Conservation (phyloP, 768 basidiomycete species). For the Kwoniella shandongensis region DNA sequence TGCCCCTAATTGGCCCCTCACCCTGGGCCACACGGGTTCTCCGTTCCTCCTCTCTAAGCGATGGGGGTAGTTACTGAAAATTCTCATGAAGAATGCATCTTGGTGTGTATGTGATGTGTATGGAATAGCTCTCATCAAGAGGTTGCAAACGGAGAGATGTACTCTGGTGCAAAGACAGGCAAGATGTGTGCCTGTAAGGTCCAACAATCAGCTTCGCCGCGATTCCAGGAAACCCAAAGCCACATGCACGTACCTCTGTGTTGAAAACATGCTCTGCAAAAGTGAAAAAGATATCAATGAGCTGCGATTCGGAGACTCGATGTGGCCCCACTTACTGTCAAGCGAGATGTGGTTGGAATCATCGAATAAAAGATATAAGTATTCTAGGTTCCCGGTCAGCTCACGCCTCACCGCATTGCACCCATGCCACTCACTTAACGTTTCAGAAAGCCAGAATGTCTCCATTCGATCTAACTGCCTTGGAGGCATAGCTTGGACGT, state of each 20-base stretch:
- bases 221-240: too few species aligned
- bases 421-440: slow-evolving; percentile 33
- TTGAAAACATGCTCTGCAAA: slow-evolving; percentile 81
- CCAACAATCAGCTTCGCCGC: too few species aligned
- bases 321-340: slow-evolving; percentile 61
- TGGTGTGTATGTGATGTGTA: not conserved
- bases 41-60: too few species aligned
- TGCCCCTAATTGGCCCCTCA: too few species aligned
- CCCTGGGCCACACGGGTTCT: too few species aligned
- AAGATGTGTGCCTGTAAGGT: slow-evolving; percentile 64
- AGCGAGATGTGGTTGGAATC: slow-evolving; percentile 71
- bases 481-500: slow-evolving; percentile 75
- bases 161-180: slow-evolving; percentile 65
- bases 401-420: not conserved
- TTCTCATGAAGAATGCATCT: not conserved
- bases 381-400: slow-evolving; percentile 56
- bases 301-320: too few species aligned
- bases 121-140: slow-evolving; percentile 9
- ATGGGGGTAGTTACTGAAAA: too few species aligned
- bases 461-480: slow-evolving; percentile 87
- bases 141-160: slow-evolving; percentile 49
- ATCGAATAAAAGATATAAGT: slow-evolving; percentile 82
- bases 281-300: too few species aligned
- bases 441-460: slow-evolving; percentile 77
- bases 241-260: slow-evolving; percentile 65